These are phyloP conservation scores for Acer campestre DNA, from an alignment of 345 rosid species.

Conservation along the genomic window DNA sequence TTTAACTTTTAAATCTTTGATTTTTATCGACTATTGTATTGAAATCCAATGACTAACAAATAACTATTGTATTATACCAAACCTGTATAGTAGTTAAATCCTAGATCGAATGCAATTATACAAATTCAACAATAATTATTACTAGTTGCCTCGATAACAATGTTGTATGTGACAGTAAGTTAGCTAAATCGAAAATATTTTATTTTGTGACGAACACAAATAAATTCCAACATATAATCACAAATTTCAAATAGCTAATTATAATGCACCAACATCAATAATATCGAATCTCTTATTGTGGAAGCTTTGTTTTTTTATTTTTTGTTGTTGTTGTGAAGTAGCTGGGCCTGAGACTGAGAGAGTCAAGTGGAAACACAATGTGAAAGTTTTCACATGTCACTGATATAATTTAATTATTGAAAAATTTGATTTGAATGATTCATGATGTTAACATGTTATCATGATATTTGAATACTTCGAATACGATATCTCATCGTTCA, in stretches of 20 bases:
- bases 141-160: too few species aligned
- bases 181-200: neutral
- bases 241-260: neutral
- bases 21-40: too few species aligned
- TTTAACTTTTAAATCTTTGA: too few species aligned
- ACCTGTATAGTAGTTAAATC: too few species aligned
- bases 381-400: neutral
- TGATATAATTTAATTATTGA: neutral
- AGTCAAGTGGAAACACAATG: neutral
- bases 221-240: neutral
- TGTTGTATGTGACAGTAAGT: neutral
- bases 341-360: neutral
- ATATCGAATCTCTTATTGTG: too few species aligned
- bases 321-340: neutral
- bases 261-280: too few species aligned
- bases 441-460: neutral
- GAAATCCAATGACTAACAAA: too few species aligned
- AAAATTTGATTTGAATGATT: neutral
- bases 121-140: neutral
- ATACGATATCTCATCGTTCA: neutral
- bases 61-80: too few species aligned
- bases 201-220: too few species aligned
- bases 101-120: too few species aligned
- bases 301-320: neutral
- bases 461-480: conserved; percentile 4